These are phyloP conservation scores for Alternaria arbusti DNA, from an alignment of 2,329 filamentous ascomycete genomes.

Conservation along the genomic window DNA sequence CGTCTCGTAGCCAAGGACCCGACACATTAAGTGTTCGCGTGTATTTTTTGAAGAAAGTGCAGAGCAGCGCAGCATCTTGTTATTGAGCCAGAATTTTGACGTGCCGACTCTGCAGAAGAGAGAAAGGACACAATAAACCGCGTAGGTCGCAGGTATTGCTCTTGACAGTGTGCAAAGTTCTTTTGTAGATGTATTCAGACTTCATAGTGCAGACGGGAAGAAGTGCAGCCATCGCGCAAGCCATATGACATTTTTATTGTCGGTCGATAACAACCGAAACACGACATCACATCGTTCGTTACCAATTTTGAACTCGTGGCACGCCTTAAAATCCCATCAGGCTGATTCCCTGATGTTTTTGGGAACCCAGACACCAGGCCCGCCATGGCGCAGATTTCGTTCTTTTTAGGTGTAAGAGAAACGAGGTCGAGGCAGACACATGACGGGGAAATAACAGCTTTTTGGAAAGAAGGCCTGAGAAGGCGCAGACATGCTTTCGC, in stretches of 20 bases:
- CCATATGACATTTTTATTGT: neutral
- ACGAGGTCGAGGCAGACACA: neutral
- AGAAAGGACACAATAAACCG: neutral
- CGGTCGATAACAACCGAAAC: neutral
- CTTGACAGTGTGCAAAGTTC: neutral
- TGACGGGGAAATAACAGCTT: too few relatives aligned
- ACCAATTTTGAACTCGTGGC: neutral
- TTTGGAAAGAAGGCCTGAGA: too few relatives aligned
- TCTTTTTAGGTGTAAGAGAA: neutral
- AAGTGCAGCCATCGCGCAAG: neutral
- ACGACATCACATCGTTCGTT: neutral
- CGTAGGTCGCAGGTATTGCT: neutral
- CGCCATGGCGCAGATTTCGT: fast-evolving
- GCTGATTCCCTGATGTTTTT: neutral
- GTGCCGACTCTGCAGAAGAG: neutral
- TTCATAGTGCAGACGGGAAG: neutral
- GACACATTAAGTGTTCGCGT: too few relatives aligned
- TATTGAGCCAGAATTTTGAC: too few relatives aligned
- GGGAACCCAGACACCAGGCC: neutral
- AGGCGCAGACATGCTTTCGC: too few relatives aligned
- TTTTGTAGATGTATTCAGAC: neutral
- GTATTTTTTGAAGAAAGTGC: too few relatives aligned
- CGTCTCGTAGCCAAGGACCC: neutral
- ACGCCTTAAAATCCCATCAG: neutral
- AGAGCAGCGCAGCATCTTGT: too few relatives aligned